phyloP scores from a whole-genome alignment of 1,284 basidiomycete genomes.

The Cerrena zonata region DNA sequence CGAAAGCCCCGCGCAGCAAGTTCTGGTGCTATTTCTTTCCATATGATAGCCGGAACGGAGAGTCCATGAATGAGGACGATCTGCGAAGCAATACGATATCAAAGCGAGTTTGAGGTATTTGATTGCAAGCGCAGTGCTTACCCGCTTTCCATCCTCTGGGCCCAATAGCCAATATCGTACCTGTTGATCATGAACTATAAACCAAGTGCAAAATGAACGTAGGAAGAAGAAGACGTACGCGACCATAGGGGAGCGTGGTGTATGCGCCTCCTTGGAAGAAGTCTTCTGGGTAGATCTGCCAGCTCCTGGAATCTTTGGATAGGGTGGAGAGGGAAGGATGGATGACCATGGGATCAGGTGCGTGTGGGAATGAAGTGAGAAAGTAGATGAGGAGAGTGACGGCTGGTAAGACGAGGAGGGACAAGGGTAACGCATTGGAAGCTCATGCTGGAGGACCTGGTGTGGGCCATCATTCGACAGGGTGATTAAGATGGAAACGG shows the following conservation, averaged over 20 bases:
- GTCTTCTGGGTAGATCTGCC: constrained; percentile 65
- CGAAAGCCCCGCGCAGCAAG: constrained; percentile 62
- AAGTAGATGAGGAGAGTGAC: constrained; percentile 55
- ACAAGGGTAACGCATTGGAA: constrained; percentile 48
- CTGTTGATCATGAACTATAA: constrained; percentile 29
- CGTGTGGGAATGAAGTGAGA: constrained; percentile 56
- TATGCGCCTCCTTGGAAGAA: constrained; percentile 64
- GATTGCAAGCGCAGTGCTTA: constrained; percentile 20
- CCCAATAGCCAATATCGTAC: constrained; percentile 72
- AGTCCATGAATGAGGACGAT: constrained; percentile 73
- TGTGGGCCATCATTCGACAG: constrained; percentile 19
- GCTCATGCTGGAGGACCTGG: constrained; percentile 20
- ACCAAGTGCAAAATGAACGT: constrained; percentile 10
- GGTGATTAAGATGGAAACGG: constrained; percentile 6
- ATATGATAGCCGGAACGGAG: constrained; percentile 70
- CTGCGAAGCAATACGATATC: constrained; percentile 29
- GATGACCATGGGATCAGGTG: constrained; percentile 43
- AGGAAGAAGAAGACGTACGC: constrained; percentile 29
- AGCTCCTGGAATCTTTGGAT: constrained; percentile 46
- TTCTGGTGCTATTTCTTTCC: constrained; percentile 63
- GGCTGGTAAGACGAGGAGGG: constrained; percentile 53
- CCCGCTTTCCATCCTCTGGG: constrained; percentile 62
- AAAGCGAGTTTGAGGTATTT: neutral
- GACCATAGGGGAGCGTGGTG: constrained; percentile 55
- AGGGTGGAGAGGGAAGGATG: constrained; percentile 57